Base-by-base conservation (phyloP, 805 yeast genomes). In the Kodamaea leandrae region DNA sequence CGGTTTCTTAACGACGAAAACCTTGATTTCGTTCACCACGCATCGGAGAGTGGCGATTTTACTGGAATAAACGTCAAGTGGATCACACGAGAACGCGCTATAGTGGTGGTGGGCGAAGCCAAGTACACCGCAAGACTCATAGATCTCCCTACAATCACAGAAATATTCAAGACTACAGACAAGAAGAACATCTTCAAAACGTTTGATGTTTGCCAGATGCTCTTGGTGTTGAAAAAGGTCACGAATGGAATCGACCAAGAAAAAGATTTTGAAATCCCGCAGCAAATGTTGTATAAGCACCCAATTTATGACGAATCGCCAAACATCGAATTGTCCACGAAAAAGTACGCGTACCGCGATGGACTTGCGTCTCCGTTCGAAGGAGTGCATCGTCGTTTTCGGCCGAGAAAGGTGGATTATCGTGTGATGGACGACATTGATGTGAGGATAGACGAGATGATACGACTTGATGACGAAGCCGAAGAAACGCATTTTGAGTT, bases 81-180 rank as follows among this genome's bases (percentile, higher is more conserved):
- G 88, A 79, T 83, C 45, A 93, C 91, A 48, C 72, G 82, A 37
- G 76, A 82, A 32, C 78, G 87, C 45, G 97, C 97, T 0, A 74
- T 87, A 15, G 78, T 91, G 2, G 73, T 76, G 16, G 74, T 93
- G n/a, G 62, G 80, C 45, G 83, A 80, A 32, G 73, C 78, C 10
- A 60, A 80, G 46, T 91, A 86, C 59, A 88, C 86, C 5, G 96
- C 95, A 0, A 80, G 87, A 47, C 65, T 93, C 25, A 78, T 93
- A n/a, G 91, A 90, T 52, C 66, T 93, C 47, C 99, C 99, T 0
- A 86, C 96, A 0, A 63, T 90, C 3, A 76, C 86, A 7, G 99
- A 93, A 58, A 78, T 86, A 5, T 87, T 83, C 59, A 93, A 93
- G 62, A 82, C 96, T 4, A 77, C 90, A 17, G 99, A 93, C 59